Evolutionary conservation across 2,329 filamentous ascomycete genomes (phyloP).

Genomic region (Huntiella moniliformis): DNA sequence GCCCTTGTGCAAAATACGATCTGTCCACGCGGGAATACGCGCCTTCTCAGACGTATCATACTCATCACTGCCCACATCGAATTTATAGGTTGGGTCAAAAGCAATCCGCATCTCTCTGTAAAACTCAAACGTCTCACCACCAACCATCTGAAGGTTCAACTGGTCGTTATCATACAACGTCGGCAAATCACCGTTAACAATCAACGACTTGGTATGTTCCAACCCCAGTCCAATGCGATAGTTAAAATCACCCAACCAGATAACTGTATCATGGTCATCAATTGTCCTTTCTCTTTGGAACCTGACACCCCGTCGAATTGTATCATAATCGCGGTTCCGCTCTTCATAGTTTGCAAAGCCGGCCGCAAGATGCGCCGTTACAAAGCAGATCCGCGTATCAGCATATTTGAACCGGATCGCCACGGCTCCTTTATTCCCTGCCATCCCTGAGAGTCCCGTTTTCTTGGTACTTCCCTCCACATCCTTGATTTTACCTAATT

Average conservation of each 20-base stretch:
- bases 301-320: slow-evolving; percentile 67
- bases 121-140: slow-evolving; percentile 71
- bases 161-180: slow-evolving; percentile 83
- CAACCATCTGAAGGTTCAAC: slow-evolving; percentile 92
- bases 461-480: slow-evolving; percentile 95
- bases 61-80: slow-evolving; percentile 67
- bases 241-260: slow-evolving; percentile 97
- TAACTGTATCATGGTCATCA: slow-evolving; percentile 73
- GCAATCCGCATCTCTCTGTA: slow-evolving; percentile 80
- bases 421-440: slow-evolving; percentile 93
- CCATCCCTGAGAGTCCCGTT: slow-evolving; percentile 84
- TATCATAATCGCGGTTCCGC: slow-evolving; percentile 79
- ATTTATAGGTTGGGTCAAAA: slow-evolving; percentile 92
- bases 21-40: slow-evolving; percentile 92
- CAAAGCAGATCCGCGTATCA: slow-evolving; percentile 81
- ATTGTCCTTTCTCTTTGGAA: slow-evolving; percentile 86
- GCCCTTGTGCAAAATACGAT: slow-evolving; percentile 78
- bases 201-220: slow-evolving; percentile 56
- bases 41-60: slow-evolving; percentile 96
- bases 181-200: slow-evolving; percentile 54
- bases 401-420: slow-evolving; percentile 91
- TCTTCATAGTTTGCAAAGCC: slow-evolving; percentile 96
- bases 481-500: slow-evolving; percentile 72
- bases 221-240: slow-evolving; percentile 79
- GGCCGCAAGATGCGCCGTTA: slow-evolving; percentile 89